Conservation (phyloP, 371 early-diverging fungal species). For the Apophysomyces ossiformis region DNA sequence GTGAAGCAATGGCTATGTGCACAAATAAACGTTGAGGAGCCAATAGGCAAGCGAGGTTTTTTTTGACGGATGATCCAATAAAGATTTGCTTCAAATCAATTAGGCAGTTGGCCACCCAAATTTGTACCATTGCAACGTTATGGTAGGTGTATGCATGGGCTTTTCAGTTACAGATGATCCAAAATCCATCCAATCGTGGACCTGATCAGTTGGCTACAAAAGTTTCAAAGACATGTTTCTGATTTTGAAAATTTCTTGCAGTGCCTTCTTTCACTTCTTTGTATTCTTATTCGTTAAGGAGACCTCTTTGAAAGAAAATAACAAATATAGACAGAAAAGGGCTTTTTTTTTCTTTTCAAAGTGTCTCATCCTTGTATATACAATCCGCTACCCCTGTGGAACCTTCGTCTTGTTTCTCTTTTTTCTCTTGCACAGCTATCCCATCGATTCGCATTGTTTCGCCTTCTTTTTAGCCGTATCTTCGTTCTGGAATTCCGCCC, state of each 20-base stretch:
- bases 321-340: neutral
- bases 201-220: neutral
- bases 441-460: slow-evolving; percentile 4
- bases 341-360: neutral
- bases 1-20: too few relatives aligned
- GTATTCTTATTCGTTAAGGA: neutral
- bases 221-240: slow-evolving; percentile 2
- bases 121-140: neutral
- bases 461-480: neutral
- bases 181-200: slow-evolving; percentile 5
- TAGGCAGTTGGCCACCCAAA: too few relatives aligned
- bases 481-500: neutral
- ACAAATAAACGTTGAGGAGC: too few relatives aligned
- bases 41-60: too few relatives aligned
- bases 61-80: too few relatives aligned
- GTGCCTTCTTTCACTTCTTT: slow-evolving; percentile 7
- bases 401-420: neutral
- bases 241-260: neutral
- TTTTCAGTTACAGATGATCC: slow-evolving; percentile 9
- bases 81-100: too few relatives aligned
- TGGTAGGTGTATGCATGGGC: neutral
- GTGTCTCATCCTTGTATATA: too few relatives aligned
- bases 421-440: neutral
- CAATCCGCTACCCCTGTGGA: too few relatives aligned
- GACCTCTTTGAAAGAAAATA: neutral